phyloP scores from a whole-genome alignment of 495 filamentous ascomycete genomes.

The Tirmania nivea region DNA sequence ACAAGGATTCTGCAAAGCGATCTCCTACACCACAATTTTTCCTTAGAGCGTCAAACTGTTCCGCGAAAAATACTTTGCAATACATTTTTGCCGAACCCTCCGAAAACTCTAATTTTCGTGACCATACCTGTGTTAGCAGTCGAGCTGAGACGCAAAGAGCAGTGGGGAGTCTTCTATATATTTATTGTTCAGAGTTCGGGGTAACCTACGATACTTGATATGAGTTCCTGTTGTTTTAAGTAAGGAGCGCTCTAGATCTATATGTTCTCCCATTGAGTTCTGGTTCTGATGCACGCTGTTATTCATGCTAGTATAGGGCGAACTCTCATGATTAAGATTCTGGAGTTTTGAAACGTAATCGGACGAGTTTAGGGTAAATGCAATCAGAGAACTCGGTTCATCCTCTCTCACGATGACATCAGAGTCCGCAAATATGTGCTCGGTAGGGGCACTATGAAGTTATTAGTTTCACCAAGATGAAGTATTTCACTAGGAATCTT shows the following conservation, averaged over 20 bases:
- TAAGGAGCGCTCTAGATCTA: slow-evolving; percentile 52
- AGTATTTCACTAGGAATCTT: background rate
- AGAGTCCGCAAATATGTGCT: slow-evolving; percentile 95
- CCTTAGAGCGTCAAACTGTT: slow-evolving; percentile 89
- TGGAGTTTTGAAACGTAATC: slow-evolving; percentile 67
- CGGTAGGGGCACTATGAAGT: slow-evolving; percentile 34
- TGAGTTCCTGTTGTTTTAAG: slow-evolving; percentile 70
- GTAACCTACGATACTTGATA: slow-evolving; percentile 45
- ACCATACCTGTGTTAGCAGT: background rate
- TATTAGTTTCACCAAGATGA: background rate
- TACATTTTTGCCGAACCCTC: slow-evolving; percentile 83
- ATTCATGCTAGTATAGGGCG: slow-evolving; percentile 3
- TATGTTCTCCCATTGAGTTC: slow-evolving; percentile 22
- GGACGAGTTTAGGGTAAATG: slow-evolving; percentile 65
- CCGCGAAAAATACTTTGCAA: slow-evolving; percentile 94
- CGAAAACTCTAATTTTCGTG: slow-evolving; percentile 36
- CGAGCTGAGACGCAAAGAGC: background rate
- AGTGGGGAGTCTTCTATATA: background rate
- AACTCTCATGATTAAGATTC: slow-evolving; percentile 41
- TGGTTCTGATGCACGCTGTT: background rate
- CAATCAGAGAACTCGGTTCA: slow-evolving; percentile 88
- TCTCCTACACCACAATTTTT: slow-evolving; percentile 81
- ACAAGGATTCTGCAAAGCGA: slow-evolving; percentile 84
- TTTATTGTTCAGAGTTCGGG: background rate
- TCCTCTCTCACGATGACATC: slow-evolving; percentile 94